Evolutionary conservation across 371 early-diverging fungal species (phyloP), one percentile per base, ranked within the genome.

Genomic region (Mortierella sp.): DNA sequence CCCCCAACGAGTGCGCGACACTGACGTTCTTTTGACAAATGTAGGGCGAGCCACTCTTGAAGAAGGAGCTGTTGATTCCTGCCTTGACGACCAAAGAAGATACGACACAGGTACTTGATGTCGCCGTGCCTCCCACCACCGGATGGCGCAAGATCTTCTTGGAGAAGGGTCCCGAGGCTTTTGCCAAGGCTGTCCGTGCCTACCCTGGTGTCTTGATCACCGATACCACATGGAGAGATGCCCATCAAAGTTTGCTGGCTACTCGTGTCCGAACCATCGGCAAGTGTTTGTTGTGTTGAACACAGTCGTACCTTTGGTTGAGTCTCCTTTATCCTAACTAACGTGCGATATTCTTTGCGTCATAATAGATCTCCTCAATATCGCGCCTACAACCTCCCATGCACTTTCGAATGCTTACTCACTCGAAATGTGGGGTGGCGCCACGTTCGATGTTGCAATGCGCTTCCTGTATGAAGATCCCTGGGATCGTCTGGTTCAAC

Each of bases 171-270:
- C 90, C 94, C 2, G 91, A 88, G 61, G 96, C 90, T 3, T 96
- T 97, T 81, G 95, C 95, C 60, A 87, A 89, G 72, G 96, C 97
- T 19, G 90, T 96, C 14, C 89, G 98, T 46, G 87, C 84, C 19
- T 94, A 97, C 76, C 85, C 87, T 39, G 94, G 95, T 61, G 88
- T 91, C 5, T 81, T 97, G 63, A 88, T 97, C 58, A 97, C 93
- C 85, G 96, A 96, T 82, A 96, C 94, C 25, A 94, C 93, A 28
- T 94, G 95, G 98, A 88, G 98, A 73, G 98, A 97, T 80, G 98
- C 97, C 48, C 96, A 96, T 80, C 96, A 96, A 82, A 90, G 91
- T 83, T 83, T 97, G 78, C 81, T 97, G 63, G 96, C 96, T 3
- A 97, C 96, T 14, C 92, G 97, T 68, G 93, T 97, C 39, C 90